phyloP scores from a whole-genome alignment of 257 asterid genomes.

The Ilex asprella region DNA sequence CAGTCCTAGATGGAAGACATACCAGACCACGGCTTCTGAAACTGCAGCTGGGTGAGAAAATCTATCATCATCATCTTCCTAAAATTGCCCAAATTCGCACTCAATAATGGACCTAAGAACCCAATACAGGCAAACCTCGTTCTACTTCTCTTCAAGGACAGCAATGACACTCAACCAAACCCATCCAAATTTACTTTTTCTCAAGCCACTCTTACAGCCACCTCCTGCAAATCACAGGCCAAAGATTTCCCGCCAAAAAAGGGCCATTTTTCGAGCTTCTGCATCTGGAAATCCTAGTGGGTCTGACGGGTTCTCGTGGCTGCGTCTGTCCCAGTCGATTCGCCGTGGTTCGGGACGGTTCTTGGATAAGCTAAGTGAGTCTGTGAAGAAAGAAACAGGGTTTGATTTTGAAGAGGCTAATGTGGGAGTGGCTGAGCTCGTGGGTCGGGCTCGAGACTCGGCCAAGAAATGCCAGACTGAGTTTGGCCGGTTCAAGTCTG shows the following conservation, averaged over 20 bases:
- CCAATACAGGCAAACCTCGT: too few relatives aligned
- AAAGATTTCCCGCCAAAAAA: constrained; percentile 42
- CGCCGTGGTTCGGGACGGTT: constrained; percentile 57
- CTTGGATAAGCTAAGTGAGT: constrained; percentile 54
- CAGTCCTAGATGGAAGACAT: too few relatives aligned
- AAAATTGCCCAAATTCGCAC: too few relatives aligned
- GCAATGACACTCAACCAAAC: background rate
- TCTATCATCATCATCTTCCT: too few relatives aligned
- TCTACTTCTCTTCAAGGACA: background rate
- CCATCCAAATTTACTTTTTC: constrained; percentile 7
- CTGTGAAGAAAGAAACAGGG: constrained; percentile 70
- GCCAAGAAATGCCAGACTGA: constrained; percentile 25
- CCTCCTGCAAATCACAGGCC: constrained; percentile 16
- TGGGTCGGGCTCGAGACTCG: constrained; percentile 33
- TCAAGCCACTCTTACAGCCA: background rate
- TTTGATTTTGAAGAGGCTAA: constrained; percentile 39
- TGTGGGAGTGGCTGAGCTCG: constrained; percentile 27
- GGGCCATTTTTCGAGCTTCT: constrained; percentile 45
- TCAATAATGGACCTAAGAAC: too few relatives aligned
- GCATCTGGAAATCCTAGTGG: constrained; percentile 27
- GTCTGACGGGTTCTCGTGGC: constrained; percentile 71
- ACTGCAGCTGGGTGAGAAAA: too few relatives aligned
- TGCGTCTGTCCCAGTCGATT: constrained; percentile 47
- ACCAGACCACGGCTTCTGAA: too few relatives aligned
- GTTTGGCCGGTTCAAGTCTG: constrained; percentile 42